Evolutionary conservation across 768 basidiomycete species (phyloP).

Genomic region (Steccherinum ochraceum): DNA sequence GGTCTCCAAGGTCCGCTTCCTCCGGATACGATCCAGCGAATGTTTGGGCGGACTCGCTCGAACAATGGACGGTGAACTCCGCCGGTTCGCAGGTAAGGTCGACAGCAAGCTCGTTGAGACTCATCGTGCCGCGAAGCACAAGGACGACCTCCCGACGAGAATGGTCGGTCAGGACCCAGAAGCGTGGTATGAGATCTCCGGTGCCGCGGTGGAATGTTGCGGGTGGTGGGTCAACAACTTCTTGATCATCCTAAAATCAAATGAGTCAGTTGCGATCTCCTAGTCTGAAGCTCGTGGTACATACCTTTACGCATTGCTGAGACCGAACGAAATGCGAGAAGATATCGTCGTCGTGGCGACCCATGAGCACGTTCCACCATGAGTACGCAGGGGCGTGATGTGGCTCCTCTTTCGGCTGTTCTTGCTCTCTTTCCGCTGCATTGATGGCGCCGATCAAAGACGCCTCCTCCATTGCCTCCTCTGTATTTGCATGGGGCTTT

Average conservation of each 20-base stretch:
- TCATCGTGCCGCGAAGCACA: conserved; percentile 67
- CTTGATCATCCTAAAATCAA: background rate
- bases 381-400: conserved; percentile 39
- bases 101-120: conserved; percentile 79
- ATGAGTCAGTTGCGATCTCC: too few species aligned
- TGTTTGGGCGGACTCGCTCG: background rate
- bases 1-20: background rate
- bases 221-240: background rate
- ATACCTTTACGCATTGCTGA: too few species aligned
- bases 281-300: too few species aligned
- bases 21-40: background rate
- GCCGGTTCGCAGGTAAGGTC: conserved; percentile 79
- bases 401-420: conserved; percentile 1
- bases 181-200: conserved; percentile 72
- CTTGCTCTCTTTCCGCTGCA: background rate
- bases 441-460: background rate
- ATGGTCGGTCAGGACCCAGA: conserved; percentile 84
- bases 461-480: background rate
- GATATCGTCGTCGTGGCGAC: conserved; percentile 78
- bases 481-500: conserved; percentile 16
- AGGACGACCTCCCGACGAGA: conserved; percentile 67
- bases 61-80: conserved; percentile 40
- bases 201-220: conserved; percentile 23
- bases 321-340: conserved; percentile 54
- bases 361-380: conserved; percentile 81